Base-by-base conservation (phyloP, 1,139 yeast species). In the Lodderomyces margitis region DNA sequence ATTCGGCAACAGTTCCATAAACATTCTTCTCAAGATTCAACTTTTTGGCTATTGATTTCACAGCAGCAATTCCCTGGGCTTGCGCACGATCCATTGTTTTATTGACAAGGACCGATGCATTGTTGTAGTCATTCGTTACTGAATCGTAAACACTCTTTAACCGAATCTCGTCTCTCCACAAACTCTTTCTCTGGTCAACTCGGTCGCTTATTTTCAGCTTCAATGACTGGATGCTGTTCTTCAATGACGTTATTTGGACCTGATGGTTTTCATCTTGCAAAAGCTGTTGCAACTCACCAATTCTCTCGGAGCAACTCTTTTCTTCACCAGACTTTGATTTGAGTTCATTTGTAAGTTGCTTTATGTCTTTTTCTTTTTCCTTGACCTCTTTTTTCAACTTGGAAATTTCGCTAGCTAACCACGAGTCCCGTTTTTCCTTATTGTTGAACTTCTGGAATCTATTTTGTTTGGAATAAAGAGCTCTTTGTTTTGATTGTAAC, bases 91-190 rank as follows among this genome's bases (percentile, higher is more conserved):
- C 91, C 87, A 87, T 84, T 0, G 91, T 83, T 50, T 80, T 87
- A 46, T 76, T 74, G 1, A 87, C 79, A 25, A 67, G 61, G 46
- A 83, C 75, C 44, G 79, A 82, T 2, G 89, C 83, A 41, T 65
- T 67, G 25, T 66, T 66, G 17, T 83, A 68, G 37, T 83, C 85
- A 42, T 76, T 78, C 12, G 68, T 65, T 15, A 81, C 61, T 1
- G 87, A 76, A 34, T 78, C 83, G 14, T 72, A 56, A 10, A 81
- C 65, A 25, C 84, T 75, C 47, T 75, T 78, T 28, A 75, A 60
- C 49, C 78, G 78, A 42, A 85, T 80, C 55, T 87, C 95, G 27
- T 83, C 81, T 57, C 96, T 79, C 96, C 96, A 88, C 12, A 83
- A 62, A 11, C 64, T 64, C 55, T 87, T 87, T 51, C 95, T 75